Conservation (phyloP, 208 protist genomes). For the Phytomonas francai region DNA sequence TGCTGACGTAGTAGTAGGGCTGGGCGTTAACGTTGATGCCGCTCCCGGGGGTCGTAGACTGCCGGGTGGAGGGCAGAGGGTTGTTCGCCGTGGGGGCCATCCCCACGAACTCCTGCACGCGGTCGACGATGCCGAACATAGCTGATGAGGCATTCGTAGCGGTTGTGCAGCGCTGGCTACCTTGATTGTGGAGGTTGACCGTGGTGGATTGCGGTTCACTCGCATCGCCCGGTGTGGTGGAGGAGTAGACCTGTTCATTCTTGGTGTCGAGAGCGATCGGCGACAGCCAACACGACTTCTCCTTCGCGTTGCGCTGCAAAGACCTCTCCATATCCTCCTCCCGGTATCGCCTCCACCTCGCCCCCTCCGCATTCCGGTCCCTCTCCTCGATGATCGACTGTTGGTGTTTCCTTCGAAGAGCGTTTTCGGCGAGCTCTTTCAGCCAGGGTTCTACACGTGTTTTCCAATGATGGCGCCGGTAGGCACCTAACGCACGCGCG, state of each 20-base stretch:
- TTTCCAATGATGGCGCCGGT: slow-evolving; percentile 30
- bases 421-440: slow-evolving; percentile 11
- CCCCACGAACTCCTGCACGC: not conserved
- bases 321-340: slow-evolving; percentile 20
- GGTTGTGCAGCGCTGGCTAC: not conserved
- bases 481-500: slow-evolving; percentile 15
- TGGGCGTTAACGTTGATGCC: slow-evolving; percentile 56
- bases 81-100: not conserved
- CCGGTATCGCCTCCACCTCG: slow-evolving; percentile 29
- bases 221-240: slow-evolving; percentile 1
- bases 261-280: slow-evolving; percentile 11
- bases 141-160: slow-evolving; percentile 8
- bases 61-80: not conserved
- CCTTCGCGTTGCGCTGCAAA: slow-evolving; percentile 7
- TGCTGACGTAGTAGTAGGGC: slow-evolving; percentile 57
- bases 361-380: slow-evolving; percentile 22
- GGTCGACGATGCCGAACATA: slow-evolving; percentile 22
- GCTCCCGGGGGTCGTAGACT: slow-evolving; percentile 16
- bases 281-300: slow-evolving; percentile 18
- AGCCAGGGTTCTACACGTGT: slow-evolving; percentile 23
- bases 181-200: slow-evolving; percentile 7
- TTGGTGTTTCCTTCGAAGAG: slow-evolving; percentile 11
- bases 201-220: slow-evolving; percentile 5
- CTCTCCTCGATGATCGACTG: slow-evolving; percentile 7
- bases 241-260: too few species aligned